These are phyloP conservation scores for Carex littledalei DNA, from an alignment of 176 grass and related monocot species.

Conservation along the genomic window DNA sequence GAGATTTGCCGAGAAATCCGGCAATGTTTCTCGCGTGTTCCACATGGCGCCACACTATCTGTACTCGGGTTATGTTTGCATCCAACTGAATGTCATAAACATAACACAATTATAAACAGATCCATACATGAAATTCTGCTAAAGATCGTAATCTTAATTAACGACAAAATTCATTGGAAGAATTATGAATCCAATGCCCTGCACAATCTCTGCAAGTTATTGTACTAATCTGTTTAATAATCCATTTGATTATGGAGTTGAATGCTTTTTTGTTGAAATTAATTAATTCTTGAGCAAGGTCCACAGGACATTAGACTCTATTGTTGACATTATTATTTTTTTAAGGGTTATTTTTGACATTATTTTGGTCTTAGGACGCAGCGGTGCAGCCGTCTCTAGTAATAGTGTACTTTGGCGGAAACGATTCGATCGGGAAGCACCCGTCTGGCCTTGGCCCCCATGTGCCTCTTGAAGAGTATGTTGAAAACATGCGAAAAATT, in stretches of 20 bases:
- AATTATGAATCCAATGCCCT: no score
- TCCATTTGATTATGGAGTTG: no score
- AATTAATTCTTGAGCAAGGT: background rate
- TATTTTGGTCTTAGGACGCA: slow-evolving; percentile 33
- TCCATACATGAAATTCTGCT: background rate
- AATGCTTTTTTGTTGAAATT: background rate
- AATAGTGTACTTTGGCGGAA: slow-evolving; percentile 83
- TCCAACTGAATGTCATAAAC: background rate
- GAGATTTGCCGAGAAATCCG: background rate
- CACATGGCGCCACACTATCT: background rate
- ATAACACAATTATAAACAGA: background rate
- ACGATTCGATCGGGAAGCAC: slow-evolving; percentile 53
- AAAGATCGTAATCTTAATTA: background rate
- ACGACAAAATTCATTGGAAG: no score
- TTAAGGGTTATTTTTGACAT: background rate
- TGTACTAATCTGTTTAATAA: no score
- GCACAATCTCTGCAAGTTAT: no score
- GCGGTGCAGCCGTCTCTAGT: slow-evolving; percentile 51
- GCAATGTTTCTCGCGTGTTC: background rate
- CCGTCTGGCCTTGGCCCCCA: slow-evolving; percentile 58
- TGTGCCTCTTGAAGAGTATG: slow-evolving; percentile 69
- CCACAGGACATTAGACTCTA: background rate
- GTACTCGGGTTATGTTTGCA: background rate
- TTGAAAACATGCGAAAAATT: slow-evolving; percentile 64
- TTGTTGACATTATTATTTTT: background rate